These are phyloP conservation scores for Spatholobus suberectus DNA, from an alignment of 306 rosid genomes.

Conservation along the genomic window DNA sequence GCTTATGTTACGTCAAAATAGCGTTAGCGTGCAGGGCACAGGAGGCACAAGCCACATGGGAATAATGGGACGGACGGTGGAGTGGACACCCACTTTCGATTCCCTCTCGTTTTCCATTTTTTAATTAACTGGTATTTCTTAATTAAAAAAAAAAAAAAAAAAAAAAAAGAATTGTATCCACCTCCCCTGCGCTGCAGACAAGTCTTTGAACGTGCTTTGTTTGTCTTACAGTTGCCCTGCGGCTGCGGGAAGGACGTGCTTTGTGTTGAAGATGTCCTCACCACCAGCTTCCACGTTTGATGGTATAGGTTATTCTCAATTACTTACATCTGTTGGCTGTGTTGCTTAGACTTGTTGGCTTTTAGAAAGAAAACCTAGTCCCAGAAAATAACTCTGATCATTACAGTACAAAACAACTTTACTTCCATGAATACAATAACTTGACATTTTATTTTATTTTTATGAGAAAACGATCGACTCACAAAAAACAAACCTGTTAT, in stretches of 20 bases:
- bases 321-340: not conserved
- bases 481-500: too few relatives aligned
- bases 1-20: not conserved
- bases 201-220: not conserved
- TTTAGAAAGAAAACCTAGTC: too few relatives aligned
- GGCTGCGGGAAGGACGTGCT: not conserved
- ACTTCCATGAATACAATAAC: not conserved
- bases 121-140: too few relatives aligned
- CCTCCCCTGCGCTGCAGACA: not conserved
- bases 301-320: not conserved
- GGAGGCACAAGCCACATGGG: not conserved
- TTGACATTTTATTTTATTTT: too few relatives aligned
- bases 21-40: not conserved
- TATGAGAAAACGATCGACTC: too few relatives aligned
- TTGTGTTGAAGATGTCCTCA: not conserved
- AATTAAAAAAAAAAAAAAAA: too few relatives aligned
- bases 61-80: not conserved
- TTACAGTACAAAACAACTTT: not conserved
- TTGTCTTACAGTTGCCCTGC: too few relatives aligned
- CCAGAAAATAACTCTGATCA: not conserved
- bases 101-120: not conserved
- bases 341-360: not conserved
- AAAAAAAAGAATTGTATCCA: not conserved
- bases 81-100: not conserved
- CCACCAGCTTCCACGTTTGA: not conserved